phyloP scores from a whole-genome alignment of 805 yeast genomes.

The Ogataea trehalophila region DNA sequence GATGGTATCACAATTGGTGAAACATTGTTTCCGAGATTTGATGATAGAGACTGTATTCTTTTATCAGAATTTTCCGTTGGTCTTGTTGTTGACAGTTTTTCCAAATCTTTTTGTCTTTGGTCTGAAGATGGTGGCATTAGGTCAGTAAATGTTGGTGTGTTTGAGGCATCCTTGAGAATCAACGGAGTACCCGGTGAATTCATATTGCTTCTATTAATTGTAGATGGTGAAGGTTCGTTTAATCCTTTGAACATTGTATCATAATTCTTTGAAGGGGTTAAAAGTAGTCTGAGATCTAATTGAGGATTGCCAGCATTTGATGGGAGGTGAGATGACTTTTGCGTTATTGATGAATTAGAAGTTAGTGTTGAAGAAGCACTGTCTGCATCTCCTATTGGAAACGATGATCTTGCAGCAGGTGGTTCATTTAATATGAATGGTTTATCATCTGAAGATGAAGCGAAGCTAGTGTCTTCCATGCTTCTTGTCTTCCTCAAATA shows the following conservation, averaged over 20 bases:
- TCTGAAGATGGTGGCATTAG: constrained; percentile 7
- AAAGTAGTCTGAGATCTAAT: constrained; percentile 1
- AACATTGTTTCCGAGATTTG: background rate
- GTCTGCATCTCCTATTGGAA: background rate
- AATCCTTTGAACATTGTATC: constrained; percentile 12
- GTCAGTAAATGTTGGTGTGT: constrained; percentile 19
- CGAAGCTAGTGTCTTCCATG: constrained; percentile 13
- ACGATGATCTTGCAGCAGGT: background rate
- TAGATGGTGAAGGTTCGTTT: constrained; percentile 4
- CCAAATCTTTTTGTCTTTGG: background rate
- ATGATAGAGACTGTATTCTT: background rate
- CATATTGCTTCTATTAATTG: constrained; percentile 9
- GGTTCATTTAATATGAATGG: constrained; percentile 5
- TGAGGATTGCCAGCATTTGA: background rate
- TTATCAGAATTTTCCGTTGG: background rate
- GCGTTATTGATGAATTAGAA: background rate
- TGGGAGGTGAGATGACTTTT: background rate
- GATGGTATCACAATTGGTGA: no score
- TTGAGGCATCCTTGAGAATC: constrained; percentile 15
- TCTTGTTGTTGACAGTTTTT: background rate
- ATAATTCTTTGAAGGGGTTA: constrained; percentile 19
- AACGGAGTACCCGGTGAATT: constrained; percentile 23
- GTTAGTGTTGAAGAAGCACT: background rate
- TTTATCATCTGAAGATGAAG: background rate
- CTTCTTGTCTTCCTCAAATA: constrained; percentile 24